These are phyloP conservation scores for Penicillium palitans DNA, from an alignment of 2,329 filamentous ascomycete species.

Conservation along the genomic window DNA sequence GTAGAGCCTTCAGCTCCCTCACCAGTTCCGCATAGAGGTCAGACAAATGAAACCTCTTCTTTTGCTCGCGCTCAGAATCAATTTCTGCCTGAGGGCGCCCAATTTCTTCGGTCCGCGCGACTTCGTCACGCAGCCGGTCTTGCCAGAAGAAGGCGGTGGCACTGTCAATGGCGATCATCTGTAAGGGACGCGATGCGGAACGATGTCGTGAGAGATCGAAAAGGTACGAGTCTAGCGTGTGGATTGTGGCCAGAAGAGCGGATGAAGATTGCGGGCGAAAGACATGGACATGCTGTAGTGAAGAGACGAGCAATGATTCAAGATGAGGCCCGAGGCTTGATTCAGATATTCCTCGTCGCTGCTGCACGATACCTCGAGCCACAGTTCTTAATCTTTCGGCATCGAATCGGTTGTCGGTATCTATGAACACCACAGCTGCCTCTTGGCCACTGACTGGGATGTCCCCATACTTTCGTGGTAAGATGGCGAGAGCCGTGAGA, in stretches of 20 bases:
- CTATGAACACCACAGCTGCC: constrained; percentile 56
- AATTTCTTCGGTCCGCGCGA: constrained; percentile 42
- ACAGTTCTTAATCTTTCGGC: constrained; percentile 47
- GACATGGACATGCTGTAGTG: constrained; percentile 59
- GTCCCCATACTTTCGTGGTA: constrained; percentile 44
- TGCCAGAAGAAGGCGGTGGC: constrained; percentile 58
- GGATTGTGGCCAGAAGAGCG: constrained; percentile 53
- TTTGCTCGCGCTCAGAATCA: constrained; percentile 29
- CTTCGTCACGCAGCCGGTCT: constrained; percentile 48
- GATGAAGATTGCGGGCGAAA: constrained; percentile 56
- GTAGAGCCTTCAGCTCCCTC: constrained; percentile 36
- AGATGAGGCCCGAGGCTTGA: constrained; percentile 12
- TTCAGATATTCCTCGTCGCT: constrained; percentile 13
- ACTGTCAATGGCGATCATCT: constrained; percentile 56
- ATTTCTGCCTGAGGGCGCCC: constrained; percentile 31
- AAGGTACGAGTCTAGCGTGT: constrained; percentile 52
- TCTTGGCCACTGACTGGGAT: constrained; percentile 47
- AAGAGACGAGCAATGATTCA: constrained; percentile 35
- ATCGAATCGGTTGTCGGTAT: constrained; percentile 57
- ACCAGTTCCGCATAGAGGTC: constrained; percentile 36
- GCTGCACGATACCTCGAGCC: constrained; percentile 28
- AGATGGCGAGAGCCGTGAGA: constrained; percentile 52
- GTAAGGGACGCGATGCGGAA: constrained; percentile 50
- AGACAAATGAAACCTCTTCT: constrained; percentile 32
- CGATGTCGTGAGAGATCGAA: constrained; percentile 45